A percentile compares a stretch with the other conserved stretches of the same genome.
phyloP scores from a whole-genome alignment of 2,329 filamentous ascomycete genomes.

The Aureobasidium sp. region DNA sequence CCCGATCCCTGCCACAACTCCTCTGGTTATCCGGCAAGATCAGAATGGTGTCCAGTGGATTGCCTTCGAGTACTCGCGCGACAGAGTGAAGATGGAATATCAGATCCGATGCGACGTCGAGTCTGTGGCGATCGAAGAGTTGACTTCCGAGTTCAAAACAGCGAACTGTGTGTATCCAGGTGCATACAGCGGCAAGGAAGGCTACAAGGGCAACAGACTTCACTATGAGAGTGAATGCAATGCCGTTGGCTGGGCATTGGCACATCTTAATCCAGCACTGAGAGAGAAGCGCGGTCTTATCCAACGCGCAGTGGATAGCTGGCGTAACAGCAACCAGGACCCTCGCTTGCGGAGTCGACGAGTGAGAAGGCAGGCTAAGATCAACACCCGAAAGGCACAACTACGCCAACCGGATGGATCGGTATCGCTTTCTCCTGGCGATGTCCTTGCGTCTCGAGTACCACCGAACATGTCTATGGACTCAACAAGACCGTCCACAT shows the following conservation, averaged over 20 bases:
- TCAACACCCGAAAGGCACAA: conserved; percentile 50
- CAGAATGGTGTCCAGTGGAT: conserved; percentile 98
- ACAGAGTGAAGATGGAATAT: conserved; percentile 99
- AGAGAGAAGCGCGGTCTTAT: conserved; percentile 93
- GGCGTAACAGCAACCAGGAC: conserved; percentile 98
- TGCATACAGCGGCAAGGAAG: conserved; percentile 88
- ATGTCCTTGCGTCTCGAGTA: neutral
- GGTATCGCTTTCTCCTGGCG: neutral
- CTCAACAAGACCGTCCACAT: neutral
- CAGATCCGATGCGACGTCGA: conserved; percentile 97
- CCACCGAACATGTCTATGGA: neutral
- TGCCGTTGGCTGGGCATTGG: conserved; percentile 97
- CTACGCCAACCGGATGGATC: neutral
- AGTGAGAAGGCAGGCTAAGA: conserved; percentile 92
- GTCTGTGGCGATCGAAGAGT: conserved; percentile 82
- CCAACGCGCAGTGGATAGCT: conserved; percentile 94
- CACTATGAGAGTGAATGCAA: conserved; percentile 99
- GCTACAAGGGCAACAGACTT: conserved; percentile 90
- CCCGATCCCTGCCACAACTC: conserved; percentile 93
- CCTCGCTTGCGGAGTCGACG: conserved; percentile 81
- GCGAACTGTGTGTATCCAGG: conserved; percentile 98
- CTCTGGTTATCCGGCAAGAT: conserved; percentile 86
- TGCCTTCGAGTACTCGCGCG: conserved; percentile 93
- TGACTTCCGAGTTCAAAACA: conserved; percentile 84
- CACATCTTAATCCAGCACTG: conserved; percentile 82